Conservation (phyloP, 768 basidiomycete genomes). For the Boletus edulis region DNA sequence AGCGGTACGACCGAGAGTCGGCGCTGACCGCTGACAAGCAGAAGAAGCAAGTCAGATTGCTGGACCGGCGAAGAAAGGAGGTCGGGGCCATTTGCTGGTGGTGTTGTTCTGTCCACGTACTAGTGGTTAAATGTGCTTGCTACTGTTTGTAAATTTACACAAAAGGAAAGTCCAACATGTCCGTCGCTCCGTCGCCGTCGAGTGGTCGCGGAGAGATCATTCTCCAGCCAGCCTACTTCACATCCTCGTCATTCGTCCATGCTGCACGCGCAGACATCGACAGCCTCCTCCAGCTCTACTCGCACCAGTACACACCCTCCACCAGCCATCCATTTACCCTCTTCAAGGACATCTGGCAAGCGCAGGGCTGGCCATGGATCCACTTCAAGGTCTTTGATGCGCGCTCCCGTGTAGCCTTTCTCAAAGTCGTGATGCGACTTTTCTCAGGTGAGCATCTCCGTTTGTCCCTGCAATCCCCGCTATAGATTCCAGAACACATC, state of each 20-base stretch:
- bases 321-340: constrained; percentile 52
- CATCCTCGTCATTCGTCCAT: constrained; percentile 69
- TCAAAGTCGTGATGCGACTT: constrained; percentile 56
- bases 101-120: too few relatives aligned
- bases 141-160: constrained; percentile 13
- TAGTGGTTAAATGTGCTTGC: neutral
- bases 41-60: constrained; percentile 63
- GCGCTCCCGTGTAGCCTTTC: constrained; percentile 60
- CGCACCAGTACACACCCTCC: constrained; percentile 42
- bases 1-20: constrained; percentile 60
- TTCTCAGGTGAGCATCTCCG: constrained; percentile 55
- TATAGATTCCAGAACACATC: constrained; percentile 47
- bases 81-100: constrained; percentile 14
- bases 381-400: constrained; percentile 74
- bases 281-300: constrained; percentile 49
- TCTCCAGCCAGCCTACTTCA: constrained; percentile 75
- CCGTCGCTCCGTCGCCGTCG: constrained; percentile 53
- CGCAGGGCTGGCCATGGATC: constrained; percentile 70
- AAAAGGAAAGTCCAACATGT: constrained; percentile 33
- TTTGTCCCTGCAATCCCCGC: neutral
- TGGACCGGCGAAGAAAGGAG: constrained; percentile 51
- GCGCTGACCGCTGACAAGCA: constrained; percentile 49
- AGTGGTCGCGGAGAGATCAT: constrained; percentile 56
- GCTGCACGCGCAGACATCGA: constrained; percentile 64
- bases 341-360: constrained; percentile 70